Evolutionary conservation across 2,329 filamentous ascomycete species (phyloP), one percentile per base, ranked within the genome.

Genomic region (Fonsecaea erecta): DNA sequence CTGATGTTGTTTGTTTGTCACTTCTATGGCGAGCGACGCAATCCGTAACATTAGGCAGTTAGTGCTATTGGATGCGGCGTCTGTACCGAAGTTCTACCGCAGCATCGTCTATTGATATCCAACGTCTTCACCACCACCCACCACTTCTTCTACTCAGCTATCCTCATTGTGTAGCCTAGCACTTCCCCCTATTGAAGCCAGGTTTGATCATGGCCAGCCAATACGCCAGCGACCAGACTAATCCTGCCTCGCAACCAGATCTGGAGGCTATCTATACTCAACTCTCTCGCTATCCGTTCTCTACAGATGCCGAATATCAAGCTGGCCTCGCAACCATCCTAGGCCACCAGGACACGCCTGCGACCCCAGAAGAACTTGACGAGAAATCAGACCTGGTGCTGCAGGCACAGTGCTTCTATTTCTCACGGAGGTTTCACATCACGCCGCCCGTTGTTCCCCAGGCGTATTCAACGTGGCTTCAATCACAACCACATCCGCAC

Each of bases 391-490:
- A 79, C 62, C 73, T 82, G 28, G 77, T 81, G 14, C 62, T 80
- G 14, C 77, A 79, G 68, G 80, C 80, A 14, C 79, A 80, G 73
- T 82, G 79, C 68, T 83, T 82, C 70, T 83, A 81, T 64, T 81
- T 78, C 66, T 77, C 80, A 37, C 76, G 73, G 53, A 30, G 16
- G 26, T 12, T 21, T 21, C 30, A 62, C n/a, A 21, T 48, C 60
- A 76, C 76, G 1, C 60, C 68, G 4, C 71, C 82, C 18, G 84
- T 94, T 67, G 85, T 91, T 74, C 91, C 90, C 70, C 78, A 85
- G 60, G 78, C 79, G 57, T 95, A 93, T 79, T 88, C 88, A 74
- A 75, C 80, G 34, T 93, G 90, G 86, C 77, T 88, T 62, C 68
- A 71, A 28, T 64, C 71, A 14, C 75, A 74, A 21, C 52, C 32